Percentiles rank a stretch among this genome's conserved stretches.
These are phyloP conservation scores for Colletotrichum paranaense DNA, from an alignment of 2,329 filamentous ascomycete genomes.

Conservation along the genomic window DNA sequence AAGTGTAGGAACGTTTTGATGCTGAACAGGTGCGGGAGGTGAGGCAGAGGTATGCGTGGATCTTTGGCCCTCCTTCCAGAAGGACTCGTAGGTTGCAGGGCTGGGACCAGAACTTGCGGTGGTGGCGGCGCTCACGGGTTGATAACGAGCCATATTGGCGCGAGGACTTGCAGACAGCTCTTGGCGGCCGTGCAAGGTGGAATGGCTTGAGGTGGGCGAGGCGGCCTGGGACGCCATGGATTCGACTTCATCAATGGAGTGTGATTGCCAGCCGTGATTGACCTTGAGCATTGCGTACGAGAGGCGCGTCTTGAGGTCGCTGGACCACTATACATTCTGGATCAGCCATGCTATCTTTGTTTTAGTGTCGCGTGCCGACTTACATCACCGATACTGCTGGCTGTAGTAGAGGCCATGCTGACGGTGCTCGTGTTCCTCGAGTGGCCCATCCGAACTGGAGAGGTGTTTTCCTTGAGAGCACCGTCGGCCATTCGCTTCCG, in stretches of 20 bases:
- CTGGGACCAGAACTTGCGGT: conserved; percentile 41
- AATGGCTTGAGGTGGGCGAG: conserved; percentile 70
- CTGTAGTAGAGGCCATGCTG: conserved; percentile 68
- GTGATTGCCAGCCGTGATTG: conserved; percentile 87
- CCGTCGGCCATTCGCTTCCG: conserved; percentile 85
- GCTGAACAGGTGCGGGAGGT: conserved; percentile 49
- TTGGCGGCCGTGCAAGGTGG: conserved; percentile 63
- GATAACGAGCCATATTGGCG: conserved; percentile 20
- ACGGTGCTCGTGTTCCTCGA: conserved; percentile 79
- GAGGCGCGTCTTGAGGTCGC: conserved; percentile 83
- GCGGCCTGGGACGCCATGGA: conserved; percentile 75
- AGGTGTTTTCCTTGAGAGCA: conserved; percentile 70
- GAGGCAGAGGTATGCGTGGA: conserved; percentile 42
- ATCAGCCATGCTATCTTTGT: background rate
- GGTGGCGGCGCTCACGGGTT: conserved; percentile 31
- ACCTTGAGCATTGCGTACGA: conserved; percentile 96
- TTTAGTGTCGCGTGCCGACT: conserved; percentile 35
- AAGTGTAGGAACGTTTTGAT: conserved; percentile 51
- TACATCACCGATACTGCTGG: conserved; percentile 84
- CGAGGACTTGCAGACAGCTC: conserved; percentile 67
- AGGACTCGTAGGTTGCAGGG: conserved; percentile 51
- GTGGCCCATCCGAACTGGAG: conserved; percentile 65
- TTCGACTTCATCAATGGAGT: conserved; percentile 82
- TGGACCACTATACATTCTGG: conserved; percentile 68
- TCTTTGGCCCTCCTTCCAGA: conserved; percentile 52